Evolutionary conservation across 169 alveolate genomes (phyloP).

Genomic region (Fabrea salina): DNA sequence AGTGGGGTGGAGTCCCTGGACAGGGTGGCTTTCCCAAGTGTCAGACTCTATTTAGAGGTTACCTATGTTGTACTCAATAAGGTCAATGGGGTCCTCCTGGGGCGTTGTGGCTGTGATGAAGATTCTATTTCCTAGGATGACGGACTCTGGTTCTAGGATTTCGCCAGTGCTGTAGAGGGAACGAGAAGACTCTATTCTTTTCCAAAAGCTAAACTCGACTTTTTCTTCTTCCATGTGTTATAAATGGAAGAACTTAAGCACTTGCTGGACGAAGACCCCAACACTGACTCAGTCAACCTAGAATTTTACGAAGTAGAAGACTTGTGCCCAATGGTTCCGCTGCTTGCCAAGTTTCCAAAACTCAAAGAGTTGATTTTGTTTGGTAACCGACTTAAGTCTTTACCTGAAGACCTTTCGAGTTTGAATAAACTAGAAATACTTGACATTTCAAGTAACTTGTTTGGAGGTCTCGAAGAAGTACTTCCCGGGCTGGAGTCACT

Average conservation of each 20-base stretch:
- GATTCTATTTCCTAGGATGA: background rate
- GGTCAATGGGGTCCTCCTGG: background rate
- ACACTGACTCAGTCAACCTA: background rate
- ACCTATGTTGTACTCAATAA: background rate
- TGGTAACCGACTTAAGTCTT: background rate
- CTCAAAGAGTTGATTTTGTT: background rate
- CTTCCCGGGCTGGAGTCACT: constrained; percentile 43
- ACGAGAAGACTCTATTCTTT: background rate
- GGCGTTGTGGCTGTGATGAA: constrained; percentile 11
- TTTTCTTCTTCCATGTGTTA: constrained; percentile 4
- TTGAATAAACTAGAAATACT: background rate
- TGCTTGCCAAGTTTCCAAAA: background rate
- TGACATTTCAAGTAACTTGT: constrained; percentile 9
- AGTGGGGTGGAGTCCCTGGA: constrained; percentile 12
- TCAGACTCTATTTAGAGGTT: background rate
- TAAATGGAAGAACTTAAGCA: background rate
- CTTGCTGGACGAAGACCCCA: background rate
- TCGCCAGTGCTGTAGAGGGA: background rate
- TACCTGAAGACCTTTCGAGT: background rate
- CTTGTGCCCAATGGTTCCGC: background rate
- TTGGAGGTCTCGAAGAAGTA: constrained; percentile 28
- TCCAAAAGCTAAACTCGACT: constrained; percentile 23
- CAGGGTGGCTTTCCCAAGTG: background rate
- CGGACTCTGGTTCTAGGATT: constrained; percentile 13
- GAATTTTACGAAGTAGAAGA: background rate